Evolutionary conservation across 306 rosid species (phyloP), one percentile per base, ranked within the genome.

Genomic region (Cicer cuneatum): DNA sequence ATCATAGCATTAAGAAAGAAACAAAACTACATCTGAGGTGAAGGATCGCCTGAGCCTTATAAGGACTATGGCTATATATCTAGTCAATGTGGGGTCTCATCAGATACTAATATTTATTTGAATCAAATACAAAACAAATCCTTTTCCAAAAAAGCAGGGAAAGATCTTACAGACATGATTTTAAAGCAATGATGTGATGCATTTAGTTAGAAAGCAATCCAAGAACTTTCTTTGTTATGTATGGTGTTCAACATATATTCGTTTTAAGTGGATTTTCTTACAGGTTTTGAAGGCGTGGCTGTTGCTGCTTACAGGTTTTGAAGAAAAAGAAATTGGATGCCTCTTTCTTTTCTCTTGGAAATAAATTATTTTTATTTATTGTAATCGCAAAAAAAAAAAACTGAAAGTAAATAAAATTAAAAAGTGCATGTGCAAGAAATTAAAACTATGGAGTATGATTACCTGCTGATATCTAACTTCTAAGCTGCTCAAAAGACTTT

Each of bases 391-490:
- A 63, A 59, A 60, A 69, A 63, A 59, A 69, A 13, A 66, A 43
- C 37, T 52, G 16, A 51, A 53, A 63, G 67, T 64, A 56, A 39
- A 58, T 12, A 47, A 59, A 81, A 63, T 54, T 38, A 51, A 67
- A 76, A 75, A 63, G 57, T 7, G 18, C 29, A 63, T 45, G 58
- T 33, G 53, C 21, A 47, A 71, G 69, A 61, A 77, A 67, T 56
- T 42, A 46, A 63, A 76, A 71, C 57, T 64, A 76, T 12, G 68
- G 21, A 80, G 71, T 46, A 56, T 16, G 61, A 74, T 77, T 76
- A 94, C 98, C 96, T 85, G 92, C 71, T 91, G 90, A 79, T 79
- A 81, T 83, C 85, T 83, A 78, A 92, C 82, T 78, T 90, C 86
- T 68, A 88, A 80, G 76, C 81, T 85, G 9, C 83, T 81, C 83